Base-by-base conservation (phyloP, 2,329 filamentous ascomycete species). In the Claviceps arundinis region DNA sequence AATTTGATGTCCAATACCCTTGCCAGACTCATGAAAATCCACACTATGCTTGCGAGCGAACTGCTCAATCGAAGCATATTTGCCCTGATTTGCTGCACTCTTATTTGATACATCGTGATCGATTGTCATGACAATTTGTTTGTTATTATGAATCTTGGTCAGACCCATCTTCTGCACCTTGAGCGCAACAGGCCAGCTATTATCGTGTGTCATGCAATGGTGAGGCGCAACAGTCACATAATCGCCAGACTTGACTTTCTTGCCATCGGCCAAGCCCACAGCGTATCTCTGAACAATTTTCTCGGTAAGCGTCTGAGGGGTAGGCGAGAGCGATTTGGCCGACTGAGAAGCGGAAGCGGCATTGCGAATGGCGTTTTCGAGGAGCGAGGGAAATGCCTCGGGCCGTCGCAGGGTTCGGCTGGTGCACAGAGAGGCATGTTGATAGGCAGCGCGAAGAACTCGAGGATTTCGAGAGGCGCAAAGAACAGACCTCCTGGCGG, bases 101-200 rank as follows among this genome's bases (percentile, higher is more conserved):
- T 83, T 87, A 67, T 94, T 93, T 64, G 94, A 87, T 0, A 95
- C 86, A 60, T 95, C 88, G 63, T 95, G 90, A 61, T 95, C 89
- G 2, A 95, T 70, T 0, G 87, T 85, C 73, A 93, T 84, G 19
- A 95, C 86, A 30, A 93, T 73, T 70, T 95, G 89, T 19, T 74
- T 70, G 2, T 76, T 76, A 64, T 90, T 71, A 58, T 87, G 74
- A 58, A 93, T 75, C 63, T 82, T 79, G 37, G 82, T 79, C 1
- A 86, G 87, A 4, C 87, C 87, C 55, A 91, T 88, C 2, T 78
- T 80, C 77, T 87, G 84, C 68, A 89, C 90, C 65, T 91, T 94
- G 24, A 59, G 55, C 0, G 82, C 81, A 0, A 93, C 80, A 0
- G 87, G 84, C 78, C 79, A 87, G 2, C 81, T 82, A 64, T 93